Conservation (phyloP, 1,139 yeast species). For the Kodamaea ohmeri region DNA sequence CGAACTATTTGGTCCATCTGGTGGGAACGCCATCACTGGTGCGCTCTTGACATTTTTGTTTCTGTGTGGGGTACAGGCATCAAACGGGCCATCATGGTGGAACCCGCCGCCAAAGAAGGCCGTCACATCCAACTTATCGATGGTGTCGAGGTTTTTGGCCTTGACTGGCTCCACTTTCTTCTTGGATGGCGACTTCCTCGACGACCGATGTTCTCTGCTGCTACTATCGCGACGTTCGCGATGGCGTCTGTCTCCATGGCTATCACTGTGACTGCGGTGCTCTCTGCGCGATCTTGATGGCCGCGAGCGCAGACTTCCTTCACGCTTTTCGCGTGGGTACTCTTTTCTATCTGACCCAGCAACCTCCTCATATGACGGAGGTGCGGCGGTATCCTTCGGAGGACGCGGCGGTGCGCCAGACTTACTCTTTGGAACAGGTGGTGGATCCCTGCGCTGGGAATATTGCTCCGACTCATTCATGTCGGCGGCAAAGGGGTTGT, state of each 20-base stretch:
- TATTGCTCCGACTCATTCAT: slow-evolving; percentile 38
- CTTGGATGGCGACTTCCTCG: slow-evolving; percentile 35
- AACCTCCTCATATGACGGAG: slow-evolving; percentile 70
- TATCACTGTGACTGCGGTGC: slow-evolving; percentile 2
- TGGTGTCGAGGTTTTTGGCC: slow-evolving; percentile 75
- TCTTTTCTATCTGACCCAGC: slow-evolving; percentile 48
- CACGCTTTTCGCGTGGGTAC: slow-evolving; percentile 53
- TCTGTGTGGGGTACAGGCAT: slow-evolving; percentile 96
- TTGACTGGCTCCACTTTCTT: slow-evolving; percentile 44
- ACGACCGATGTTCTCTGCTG: slow-evolving; percentile 8
- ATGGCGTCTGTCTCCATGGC: background rate
- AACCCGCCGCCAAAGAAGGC: slow-evolving; percentile 93
- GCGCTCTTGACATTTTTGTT: slow-evolving; percentile 79
- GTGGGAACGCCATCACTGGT: slow-evolving; percentile 94
- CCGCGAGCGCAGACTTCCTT: background rate
- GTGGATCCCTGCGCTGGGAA: slow-evolving; percentile 35
- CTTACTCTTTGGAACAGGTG: slow-evolving; percentile 26
- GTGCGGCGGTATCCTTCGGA: slow-evolving; percentile 35
- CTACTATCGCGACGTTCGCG: slow-evolving; percentile 5
- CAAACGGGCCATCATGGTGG: slow-evolving; percentile 99
- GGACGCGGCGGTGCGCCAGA: slow-evolving; percentile 33
- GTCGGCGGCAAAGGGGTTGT: slow-evolving; percentile 57
- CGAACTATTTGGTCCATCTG: slow-evolving; percentile 89
- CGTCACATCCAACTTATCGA: slow-evolving; percentile 92
- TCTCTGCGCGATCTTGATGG: background rate